Conservation (phyloP, 1,139 yeast species). For the Candida sp. region DNA sequence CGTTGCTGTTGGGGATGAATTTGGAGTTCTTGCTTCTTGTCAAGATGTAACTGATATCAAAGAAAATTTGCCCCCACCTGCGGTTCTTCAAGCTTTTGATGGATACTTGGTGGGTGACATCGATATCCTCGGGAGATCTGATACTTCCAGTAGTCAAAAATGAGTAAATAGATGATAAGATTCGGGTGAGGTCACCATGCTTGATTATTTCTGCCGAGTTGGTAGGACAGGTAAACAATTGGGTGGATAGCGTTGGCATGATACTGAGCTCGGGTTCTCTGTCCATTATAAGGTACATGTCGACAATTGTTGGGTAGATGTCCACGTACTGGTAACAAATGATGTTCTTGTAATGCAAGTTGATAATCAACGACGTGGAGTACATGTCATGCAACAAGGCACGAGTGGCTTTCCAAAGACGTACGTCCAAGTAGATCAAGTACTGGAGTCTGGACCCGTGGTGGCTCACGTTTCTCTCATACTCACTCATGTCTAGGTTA, state of each 20-base stretch:
- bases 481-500: conserved; percentile 33
- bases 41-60: conserved; percentile 81
- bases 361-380: conserved; percentile 72
- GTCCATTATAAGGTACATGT: conserved; percentile 70
- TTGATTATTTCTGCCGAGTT: conserved; percentile 71
- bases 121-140: conserved; percentile 48
- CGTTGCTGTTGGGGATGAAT: conserved; percentile 33
- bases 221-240: conserved; percentile 83
- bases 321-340: conserved; percentile 84
- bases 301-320: conserved; percentile 79
- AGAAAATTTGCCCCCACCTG: conserved; percentile 83
- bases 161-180: conserved; percentile 69
- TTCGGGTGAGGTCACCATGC: conserved; percentile 72
- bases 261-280: conserved; percentile 85
- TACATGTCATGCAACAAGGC: conserved; percentile 67
- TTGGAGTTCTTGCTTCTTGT: conserved; percentile 66
- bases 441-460: conserved; percentile 81
- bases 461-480: conserved; percentile 31
- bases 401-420: conserved; percentile 76
- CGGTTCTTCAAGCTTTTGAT: conserved; percentile 68
- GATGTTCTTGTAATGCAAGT: conserved; percentile 58
- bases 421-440: conserved; percentile 67
- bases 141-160: conserved; percentile 64
- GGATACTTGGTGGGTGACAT: conserved; percentile 44
- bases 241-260: conserved; percentile 79